Conservation (phyloP, 805 yeast genomes). For the Nakazawaea molendinolei region DNA sequence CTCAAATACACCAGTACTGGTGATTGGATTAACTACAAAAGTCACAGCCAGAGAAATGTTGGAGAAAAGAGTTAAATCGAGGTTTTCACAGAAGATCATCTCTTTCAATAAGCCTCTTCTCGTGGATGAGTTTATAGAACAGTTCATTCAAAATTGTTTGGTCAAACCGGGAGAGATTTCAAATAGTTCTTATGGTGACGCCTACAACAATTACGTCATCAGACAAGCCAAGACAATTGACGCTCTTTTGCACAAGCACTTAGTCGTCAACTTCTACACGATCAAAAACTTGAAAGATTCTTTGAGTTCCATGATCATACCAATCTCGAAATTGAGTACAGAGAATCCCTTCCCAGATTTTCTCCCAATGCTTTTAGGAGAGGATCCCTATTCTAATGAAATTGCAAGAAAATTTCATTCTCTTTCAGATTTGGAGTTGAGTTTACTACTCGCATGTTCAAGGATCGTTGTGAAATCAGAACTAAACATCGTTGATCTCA, state of each 20-base stretch:
- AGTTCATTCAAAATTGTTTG: constrained; percentile 35
- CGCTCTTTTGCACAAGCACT: constrained; percentile 27
- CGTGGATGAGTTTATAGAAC: constrained; percentile 42
- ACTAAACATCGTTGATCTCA: constrained; percentile 61
- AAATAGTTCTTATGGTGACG: constrained; percentile 12
- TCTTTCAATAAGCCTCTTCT: constrained; percentile 45
- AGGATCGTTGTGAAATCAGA: constrained; percentile 58
- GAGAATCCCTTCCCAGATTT: constrained; percentile 22
- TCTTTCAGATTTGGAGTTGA: constrained; percentile 66
- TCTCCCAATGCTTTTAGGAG: neutral
- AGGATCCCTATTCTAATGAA: constrained; percentile 10
- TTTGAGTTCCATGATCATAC: constrained; percentile 34
- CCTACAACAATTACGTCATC: constrained; percentile 29
- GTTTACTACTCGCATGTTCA: constrained; percentile 68
- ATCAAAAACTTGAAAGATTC: constrained; percentile 50
- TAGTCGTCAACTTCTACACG: constrained; percentile 48
- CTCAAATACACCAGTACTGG: constrained; percentile 62
- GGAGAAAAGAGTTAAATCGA: constrained; percentile 85
- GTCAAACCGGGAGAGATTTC: constrained; percentile 19
- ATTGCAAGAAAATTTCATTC: constrained; percentile 20
- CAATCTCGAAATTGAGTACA: constrained; percentile 28
- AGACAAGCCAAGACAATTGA: constrained; percentile 20
- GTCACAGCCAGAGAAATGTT: constrained; percentile 71
- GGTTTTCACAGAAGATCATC: constrained; percentile 79
- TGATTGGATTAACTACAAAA: constrained; percentile 73